Evolutionary conservation across 139 green algal genomes (phyloP).

Genomic region (Closterium sp.): DNA sequence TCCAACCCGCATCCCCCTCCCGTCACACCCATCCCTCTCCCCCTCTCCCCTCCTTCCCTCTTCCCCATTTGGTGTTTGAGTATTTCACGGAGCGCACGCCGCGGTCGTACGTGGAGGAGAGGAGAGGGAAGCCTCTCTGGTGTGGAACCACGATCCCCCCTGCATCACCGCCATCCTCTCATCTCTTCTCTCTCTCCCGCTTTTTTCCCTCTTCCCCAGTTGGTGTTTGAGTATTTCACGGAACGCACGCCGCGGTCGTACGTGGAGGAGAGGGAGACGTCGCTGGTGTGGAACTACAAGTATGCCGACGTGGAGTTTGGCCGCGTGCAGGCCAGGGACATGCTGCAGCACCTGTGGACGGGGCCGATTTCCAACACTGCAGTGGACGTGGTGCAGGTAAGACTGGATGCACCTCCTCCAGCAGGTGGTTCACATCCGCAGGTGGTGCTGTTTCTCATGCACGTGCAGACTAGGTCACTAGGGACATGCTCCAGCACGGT

Average conservation of each 20-base stretch:
- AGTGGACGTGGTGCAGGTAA: slow-evolving; percentile 91
- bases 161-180: not conserved
- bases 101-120: slow-evolving; percentile 86
- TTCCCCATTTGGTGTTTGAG: slow-evolving; percentile 85
- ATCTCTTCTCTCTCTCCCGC: too few species aligned
- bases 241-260: slow-evolving; percentile 91
- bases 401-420: not conserved
- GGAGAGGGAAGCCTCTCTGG: slow-evolving; percentile 83
- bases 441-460: too few species aligned
- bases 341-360: slow-evolving; percentile 94
- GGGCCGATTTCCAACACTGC: slow-evolving; percentile 94
- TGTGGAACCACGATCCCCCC: slow-evolving; percentile 82
- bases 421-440: too few species aligned
- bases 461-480: too few species aligned
- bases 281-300: slow-evolving; percentile 98
- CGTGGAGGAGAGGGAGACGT: slow-evolving; percentile 89
- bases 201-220: slow-evolving; percentile 38
- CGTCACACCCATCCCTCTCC: not conserved
- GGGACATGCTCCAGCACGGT: too few species aligned
- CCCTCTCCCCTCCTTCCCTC: too few species aligned
- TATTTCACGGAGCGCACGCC: slow-evolving; percentile 98
- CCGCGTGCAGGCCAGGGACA: slow-evolving; percentile 64
- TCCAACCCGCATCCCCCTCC: slow-evolving; percentile 48
- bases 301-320: slow-evolving; percentile 69
- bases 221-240: slow-evolving; percentile 98